phyloP scores from a whole-genome alignment of 371 early-diverging fungal genomes.

The Rhizopus arrhizus region DNA sequence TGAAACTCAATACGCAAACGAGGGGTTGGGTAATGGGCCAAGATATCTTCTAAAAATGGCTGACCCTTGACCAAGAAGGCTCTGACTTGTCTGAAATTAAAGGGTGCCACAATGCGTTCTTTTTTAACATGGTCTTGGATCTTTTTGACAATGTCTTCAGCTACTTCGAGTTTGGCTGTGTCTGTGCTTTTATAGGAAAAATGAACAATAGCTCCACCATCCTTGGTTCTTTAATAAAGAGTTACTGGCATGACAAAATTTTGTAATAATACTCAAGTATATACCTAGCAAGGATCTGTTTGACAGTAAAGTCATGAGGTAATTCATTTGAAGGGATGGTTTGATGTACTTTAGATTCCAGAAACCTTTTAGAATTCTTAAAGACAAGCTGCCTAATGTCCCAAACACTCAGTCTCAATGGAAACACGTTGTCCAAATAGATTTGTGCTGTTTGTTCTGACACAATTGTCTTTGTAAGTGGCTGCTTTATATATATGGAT shows the following conservation, averaged over 20 bases:
- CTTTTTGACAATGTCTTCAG: slow-evolving; percentile 37
- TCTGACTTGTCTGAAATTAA: slow-evolving; percentile 62
- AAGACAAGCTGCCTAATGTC: slow-evolving; percentile 51
- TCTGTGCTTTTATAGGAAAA: slow-evolving; percentile 41
- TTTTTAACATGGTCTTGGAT: slow-evolving; percentile 40
- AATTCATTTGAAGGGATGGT: slow-evolving; percentile 34
- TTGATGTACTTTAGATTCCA: slow-evolving; percentile 34
- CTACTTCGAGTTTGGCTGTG: slow-evolving; percentile 24
- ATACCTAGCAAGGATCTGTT: slow-evolving; percentile 43
- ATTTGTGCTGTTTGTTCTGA: slow-evolving; percentile 40
- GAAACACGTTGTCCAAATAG: slow-evolving; percentile 52
- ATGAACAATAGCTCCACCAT: slow-evolving; percentile 52
- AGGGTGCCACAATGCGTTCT: slow-evolving; percentile 57
- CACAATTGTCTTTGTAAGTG: not conserved
- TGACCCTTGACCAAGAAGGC: slow-evolving; percentile 72
- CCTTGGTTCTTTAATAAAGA: slow-evolving; percentile 39
- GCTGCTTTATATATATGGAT: not conserved
- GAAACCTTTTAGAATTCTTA: slow-evolving; percentile 30
- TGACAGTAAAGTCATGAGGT: slow-evolving; percentile 36
- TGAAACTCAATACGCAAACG: slow-evolving; percentile 73
- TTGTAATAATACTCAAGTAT: not conserved
- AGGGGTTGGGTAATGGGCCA: slow-evolving; percentile 70
- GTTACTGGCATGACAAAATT: not conserved
- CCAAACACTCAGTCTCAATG: slow-evolving; percentile 35
- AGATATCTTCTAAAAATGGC: slow-evolving; percentile 90